Conservation (phyloP, 2,329 filamentous ascomycete genomes). For the Blastomyces gilchristii region DNA sequence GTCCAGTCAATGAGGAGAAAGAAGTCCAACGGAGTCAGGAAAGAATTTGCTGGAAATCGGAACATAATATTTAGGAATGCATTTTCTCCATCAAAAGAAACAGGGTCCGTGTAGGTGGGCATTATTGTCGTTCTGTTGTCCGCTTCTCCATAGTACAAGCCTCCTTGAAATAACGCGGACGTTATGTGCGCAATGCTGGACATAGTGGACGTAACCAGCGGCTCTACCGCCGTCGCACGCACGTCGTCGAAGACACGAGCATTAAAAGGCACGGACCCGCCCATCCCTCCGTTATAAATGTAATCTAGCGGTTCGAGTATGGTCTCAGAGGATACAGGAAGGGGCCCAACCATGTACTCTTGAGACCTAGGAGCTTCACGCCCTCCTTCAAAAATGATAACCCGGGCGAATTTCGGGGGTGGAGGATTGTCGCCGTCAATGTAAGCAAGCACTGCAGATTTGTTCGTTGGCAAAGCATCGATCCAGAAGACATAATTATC, state of each 20-base stretch:
- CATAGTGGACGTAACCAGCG: conserved; percentile 32
- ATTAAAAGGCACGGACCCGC: conserved; percentile 19
- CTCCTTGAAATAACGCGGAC: conserved; percentile 27
- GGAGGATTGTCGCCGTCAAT: conserved; percentile 29
- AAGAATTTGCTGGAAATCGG: conserved; percentile 31
- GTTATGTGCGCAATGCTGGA: conserved; percentile 41
- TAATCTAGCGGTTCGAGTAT: conserved; percentile 34
- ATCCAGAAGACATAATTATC: conserved; percentile 24
- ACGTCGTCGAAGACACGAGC: conserved; percentile 21
- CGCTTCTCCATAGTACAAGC: conserved; percentile 19
- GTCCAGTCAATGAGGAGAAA: conserved; percentile 37
- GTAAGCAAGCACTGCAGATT: conserved; percentile 38
- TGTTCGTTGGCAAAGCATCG: conserved; percentile 42
- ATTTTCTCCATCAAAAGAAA: conserved; percentile 34
- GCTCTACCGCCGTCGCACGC: conserved; percentile 23
- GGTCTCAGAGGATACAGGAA: conserved; percentile 35
- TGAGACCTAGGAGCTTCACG: conserved; percentile 36
- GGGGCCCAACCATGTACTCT: conserved; percentile 43
- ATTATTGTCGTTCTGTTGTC: conserved; percentile 19
- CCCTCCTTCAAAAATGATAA: conserved; percentile 39
- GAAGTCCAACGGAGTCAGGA: conserved; percentile 38
- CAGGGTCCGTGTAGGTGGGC: conserved; percentile 26
- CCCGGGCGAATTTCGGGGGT: conserved; percentile 38
- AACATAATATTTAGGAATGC: conserved; percentile 36
- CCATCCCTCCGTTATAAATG: conserved; percentile 36